Base-by-base conservation (phyloP, 805 yeast species). In the Cyberlindnera maritima region DNA sequence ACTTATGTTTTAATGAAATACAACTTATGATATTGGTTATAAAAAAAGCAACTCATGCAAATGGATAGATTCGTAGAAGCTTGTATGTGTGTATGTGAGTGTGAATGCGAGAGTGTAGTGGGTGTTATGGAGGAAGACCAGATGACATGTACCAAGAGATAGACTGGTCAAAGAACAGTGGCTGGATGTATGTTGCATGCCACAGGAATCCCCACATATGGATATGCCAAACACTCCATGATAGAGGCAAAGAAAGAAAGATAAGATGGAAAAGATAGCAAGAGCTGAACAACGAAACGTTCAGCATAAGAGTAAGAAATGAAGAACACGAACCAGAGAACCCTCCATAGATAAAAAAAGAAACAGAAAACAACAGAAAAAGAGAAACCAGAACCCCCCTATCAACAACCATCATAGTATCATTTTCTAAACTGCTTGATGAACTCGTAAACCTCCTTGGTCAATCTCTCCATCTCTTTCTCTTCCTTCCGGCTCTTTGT, bases 371-470 rank as follows among this genome's bases (percentile, higher is more conserved):
- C 14, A 44, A 7, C 36, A 13, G 28, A 19, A 17, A 18, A 33
- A 32, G 15, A 26, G 7, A n/a, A n/a, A n/a, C n/a, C n/a, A n/a
- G n/a, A n/a, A n/a, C n/a, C n/a, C 28, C 13, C 14, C 15, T 25
- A 40, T 28, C 14, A 18, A 40, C 28, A 13, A 15, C 14, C 14
- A 14, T 7, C 12, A 10, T n/a, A 14, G 2, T 17, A 15, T 45
- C 50, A 51, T 29, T 47, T 47, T 40, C 54, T 55, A 48, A 59
- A 59, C 31, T 47, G 39, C 39, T 54, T 53, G 23, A 58, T 48
- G 39, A 60, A 57, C 9, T 56, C 57, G n/a, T 43, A 40, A 20
- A 57, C 56, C 32, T 60, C 57, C 19, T 52, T 51, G 1, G 57
- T 48, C 28, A 56, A 15, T 19, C 39, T 49, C 41, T 54, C 57